A percentile compares a stretch with the other conserved stretches of the same genome.
These are phyloP conservation scores for Benincasa hispida DNA, from an alignment of 306 rosid species.

Conservation along the genomic window DNA sequence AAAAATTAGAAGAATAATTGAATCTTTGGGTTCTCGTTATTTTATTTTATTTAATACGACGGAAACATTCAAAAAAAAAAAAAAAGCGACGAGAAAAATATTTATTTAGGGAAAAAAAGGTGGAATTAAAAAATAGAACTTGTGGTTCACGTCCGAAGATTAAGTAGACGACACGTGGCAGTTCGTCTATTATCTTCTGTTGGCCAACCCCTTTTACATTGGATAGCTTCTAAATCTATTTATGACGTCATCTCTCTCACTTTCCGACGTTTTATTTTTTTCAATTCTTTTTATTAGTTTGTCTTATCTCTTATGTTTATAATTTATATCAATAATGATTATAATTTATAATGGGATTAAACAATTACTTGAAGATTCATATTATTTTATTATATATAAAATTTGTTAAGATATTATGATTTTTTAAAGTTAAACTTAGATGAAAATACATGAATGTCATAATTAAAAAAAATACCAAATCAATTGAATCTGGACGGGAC, in stretches of 20 bases:
- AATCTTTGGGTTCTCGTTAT: neutral
- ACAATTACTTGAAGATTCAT: neutral
- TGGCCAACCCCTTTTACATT: neutral
- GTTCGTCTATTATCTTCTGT: neutral
- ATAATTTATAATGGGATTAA: neutral
- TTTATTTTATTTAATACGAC: neutral
- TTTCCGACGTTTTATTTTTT: neutral
- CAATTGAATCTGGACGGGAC: neutral
- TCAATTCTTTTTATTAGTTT: neutral
- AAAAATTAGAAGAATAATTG: too few species aligned
- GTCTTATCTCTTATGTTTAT: neutral
- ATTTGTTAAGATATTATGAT: neutral
- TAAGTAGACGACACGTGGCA: neutral
- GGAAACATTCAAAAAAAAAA: too few species aligned
- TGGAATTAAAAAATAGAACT: neutral
- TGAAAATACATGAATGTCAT: neutral
- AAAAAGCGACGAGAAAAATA: neutral
- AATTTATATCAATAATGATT: neutral
- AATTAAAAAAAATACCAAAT: neutral
- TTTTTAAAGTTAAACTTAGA: neutral
- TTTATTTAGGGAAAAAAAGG: too few species aligned
- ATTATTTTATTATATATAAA: neutral
- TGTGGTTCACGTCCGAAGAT: neutral
- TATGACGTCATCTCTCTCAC: neutral
- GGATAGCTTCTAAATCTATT: neutral